Conservation (phyloP, 495 filamentous ascomycete species). For the Podospora tetraspora region DNA sequence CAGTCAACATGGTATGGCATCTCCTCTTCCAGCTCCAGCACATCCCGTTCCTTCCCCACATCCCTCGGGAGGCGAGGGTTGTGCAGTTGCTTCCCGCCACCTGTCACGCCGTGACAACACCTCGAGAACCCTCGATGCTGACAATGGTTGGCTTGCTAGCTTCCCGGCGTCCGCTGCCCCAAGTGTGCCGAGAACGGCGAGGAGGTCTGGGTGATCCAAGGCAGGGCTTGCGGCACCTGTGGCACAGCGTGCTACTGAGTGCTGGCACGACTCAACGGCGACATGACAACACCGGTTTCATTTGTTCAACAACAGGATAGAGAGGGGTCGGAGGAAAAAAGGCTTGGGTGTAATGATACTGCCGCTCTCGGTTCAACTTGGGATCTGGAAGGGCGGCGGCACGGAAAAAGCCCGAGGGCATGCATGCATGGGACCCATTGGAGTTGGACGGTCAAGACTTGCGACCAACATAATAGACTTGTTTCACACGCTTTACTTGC, state of each 20-base stretch:
- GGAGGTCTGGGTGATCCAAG: constrained; percentile 41
- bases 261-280: neutral
- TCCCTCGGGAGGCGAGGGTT: neutral
- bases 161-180: constrained; percentile 34
- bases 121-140: constrained; percentile 12
- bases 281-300: neutral
- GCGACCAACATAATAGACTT: neutral
- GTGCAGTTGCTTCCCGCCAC: neutral
- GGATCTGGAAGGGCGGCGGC: neutral
- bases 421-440: neutral
- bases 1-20: neutral
- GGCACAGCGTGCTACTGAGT: constrained; percentile 26
- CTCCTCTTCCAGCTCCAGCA: neutral
- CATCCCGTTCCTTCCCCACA: neutral
- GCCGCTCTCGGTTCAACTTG: neutral
- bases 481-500: neutral
- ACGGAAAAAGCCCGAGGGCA: neutral
- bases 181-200: constrained; percentile 34
- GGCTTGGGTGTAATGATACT: neutral
- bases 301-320: neutral
- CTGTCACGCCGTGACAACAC: constrained; percentile 4
- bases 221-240: constrained; percentile 32
- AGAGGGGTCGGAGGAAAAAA: neutral
- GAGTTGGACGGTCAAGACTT: neutral
- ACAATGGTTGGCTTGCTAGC: constrained; percentile 4